Conservation (phyloP, 2,329 filamentous ascomycete genomes). For the Phoma sp. region DNA sequence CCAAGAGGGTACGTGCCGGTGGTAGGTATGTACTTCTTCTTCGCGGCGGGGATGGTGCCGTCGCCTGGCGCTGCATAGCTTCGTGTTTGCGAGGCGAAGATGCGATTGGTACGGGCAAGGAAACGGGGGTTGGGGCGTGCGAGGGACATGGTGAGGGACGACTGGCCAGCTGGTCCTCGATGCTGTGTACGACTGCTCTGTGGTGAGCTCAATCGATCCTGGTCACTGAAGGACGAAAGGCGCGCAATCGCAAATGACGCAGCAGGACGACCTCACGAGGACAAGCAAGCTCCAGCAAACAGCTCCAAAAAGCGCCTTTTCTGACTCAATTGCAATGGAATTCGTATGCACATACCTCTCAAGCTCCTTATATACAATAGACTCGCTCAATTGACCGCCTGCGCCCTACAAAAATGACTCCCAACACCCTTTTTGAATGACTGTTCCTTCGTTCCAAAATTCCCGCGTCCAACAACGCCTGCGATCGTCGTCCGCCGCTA, state of each 20-base stretch:
- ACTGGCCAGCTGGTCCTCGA: too few species aligned
- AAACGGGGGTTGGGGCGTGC: conserved; percentile 37
- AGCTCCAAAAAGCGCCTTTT: background rate
- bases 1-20: conserved; percentile 88
- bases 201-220: conserved; percentile 10
- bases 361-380: background rate
- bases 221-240: background rate
- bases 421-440: conserved; percentile 3
- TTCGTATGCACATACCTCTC: conserved; percentile 3
- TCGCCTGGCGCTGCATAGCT: conserved; percentile 66
- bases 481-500: conserved; percentile 26
- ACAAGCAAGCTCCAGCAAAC: background rate
- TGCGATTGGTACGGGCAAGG: conserved; percentile 32
- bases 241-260: conserved; percentile 16
- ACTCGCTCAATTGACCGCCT: conserved; percentile 21
- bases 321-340: background rate
- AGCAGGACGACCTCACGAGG: background rate
- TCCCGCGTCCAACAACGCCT: conserved; percentile 1
- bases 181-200: background rate
- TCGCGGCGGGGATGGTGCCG: conserved; percentile 72
- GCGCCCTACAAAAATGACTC: conserved; percentile 19
- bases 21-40: conserved; percentile 88
- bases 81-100: conserved; percentile 51
- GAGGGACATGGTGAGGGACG: conserved; percentile 35
- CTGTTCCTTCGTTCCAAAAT: conserved; percentile 8